phyloP scores from a whole-genome alignment of 2,329 filamentous ascomycete genomes.

The Alternaria sp. region DNA sequence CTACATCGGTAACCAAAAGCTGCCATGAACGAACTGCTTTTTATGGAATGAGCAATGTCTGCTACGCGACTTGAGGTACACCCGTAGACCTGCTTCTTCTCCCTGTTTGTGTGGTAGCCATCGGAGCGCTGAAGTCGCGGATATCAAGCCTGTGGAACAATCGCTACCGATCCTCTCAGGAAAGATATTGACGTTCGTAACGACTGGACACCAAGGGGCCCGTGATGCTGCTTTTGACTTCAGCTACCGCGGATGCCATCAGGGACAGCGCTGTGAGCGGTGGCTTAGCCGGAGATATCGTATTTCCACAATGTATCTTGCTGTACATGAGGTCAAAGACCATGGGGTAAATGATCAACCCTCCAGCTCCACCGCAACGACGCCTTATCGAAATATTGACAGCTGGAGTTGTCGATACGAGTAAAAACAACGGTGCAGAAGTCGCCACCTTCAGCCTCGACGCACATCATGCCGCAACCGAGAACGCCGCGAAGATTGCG shows the following conservation, averaged over 20 bases:
- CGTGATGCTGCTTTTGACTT: background rate
- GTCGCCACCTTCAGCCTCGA: background rate
- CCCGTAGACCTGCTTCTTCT: background rate
- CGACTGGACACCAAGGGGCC: background rate
- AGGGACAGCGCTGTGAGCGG: background rate
- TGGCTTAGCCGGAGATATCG: background rate
- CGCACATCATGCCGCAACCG: background rate
- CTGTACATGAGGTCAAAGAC: background rate
- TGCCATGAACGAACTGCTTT: background rate
- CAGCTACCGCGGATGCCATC: background rate
- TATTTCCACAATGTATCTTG: background rate
- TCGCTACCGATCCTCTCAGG: conserved; percentile 51
- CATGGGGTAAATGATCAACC: background rate
- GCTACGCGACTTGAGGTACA: background rate
- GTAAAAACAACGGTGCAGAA: background rate
- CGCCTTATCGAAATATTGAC: background rate
- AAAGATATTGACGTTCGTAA: background rate
- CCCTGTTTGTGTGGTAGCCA: background rate
- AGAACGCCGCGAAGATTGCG: background rate
- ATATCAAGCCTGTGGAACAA: background rate
- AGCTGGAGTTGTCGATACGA: background rate
- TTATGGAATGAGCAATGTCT: background rate
- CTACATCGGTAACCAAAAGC: too few relatives aligned
- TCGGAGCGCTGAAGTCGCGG: background rate
- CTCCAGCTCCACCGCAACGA: background rate